These are phyloP conservation scores for Neostapfia colusana DNA, from an alignment of 176 grass and related monocot genomes.

Conservation along the genomic window DNA sequence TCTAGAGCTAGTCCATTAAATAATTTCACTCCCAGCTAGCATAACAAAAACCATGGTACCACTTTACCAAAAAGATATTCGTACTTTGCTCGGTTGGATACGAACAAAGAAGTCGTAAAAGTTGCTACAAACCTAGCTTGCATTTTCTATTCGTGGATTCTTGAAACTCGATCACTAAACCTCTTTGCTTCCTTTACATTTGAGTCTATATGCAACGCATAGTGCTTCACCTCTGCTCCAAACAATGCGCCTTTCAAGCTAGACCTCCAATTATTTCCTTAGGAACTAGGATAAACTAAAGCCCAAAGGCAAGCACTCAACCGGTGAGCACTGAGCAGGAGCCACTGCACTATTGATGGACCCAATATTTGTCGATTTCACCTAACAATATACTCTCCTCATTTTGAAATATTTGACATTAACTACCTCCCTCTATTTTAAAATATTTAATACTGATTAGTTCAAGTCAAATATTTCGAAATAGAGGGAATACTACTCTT, in stretches of 20 bases:
- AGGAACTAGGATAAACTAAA: background rate
- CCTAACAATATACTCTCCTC: background rate
- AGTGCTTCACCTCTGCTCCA: background rate
- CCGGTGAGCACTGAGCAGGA: background rate
- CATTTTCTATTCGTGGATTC: too few relatives aligned
- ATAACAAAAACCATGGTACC: background rate
- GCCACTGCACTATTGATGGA: background rate
- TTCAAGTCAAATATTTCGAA: too few relatives aligned
- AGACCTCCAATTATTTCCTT: background rate
- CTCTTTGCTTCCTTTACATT: background rate
- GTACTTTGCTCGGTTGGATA: background rate
- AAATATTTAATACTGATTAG: too few relatives aligned
- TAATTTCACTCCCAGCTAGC: background rate
- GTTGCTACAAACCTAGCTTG: too few relatives aligned
- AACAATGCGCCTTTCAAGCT: background rate
- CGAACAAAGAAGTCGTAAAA: background rate
- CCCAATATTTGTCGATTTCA: background rate
- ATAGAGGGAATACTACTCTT: too few relatives aligned
- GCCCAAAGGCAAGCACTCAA: background rate
- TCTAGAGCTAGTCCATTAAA: background rate
- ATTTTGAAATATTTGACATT: too few relatives aligned
- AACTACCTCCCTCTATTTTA: too few relatives aligned
- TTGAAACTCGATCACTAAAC: background rate
- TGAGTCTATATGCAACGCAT: background rate
- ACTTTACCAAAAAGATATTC: background rate